Evolutionary conservation across 2,329 filamentous ascomycete genomes (phyloP), one percentile per base, ranked within the genome.

Genomic region (Periglandula ipomoeae): DNA sequence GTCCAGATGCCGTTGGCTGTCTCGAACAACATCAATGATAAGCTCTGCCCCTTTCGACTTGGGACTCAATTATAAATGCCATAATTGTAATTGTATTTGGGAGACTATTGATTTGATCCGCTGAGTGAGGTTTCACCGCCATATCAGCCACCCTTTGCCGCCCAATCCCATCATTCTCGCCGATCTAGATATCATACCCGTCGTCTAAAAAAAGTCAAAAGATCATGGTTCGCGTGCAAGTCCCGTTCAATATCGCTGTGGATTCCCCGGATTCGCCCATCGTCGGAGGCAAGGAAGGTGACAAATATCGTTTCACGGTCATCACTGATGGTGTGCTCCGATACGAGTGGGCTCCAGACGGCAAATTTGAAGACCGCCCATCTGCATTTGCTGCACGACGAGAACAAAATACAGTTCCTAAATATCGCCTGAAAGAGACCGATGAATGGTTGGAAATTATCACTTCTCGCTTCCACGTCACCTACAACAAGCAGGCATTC

Each of bases 341-440:
- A 27, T 82, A 77, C 52, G 80, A 84, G 63, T 84, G 78, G 77
- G 72, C 79, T 1, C 65, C 70, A 10, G 79, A 84, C 52, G 71
- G 74, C 44, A 57, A 65, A 30, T 84, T 84, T 55, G 81, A 84
- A 58, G 79, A 84, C 58, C 72, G 79, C 4, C 75, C 77, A 0
- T 82, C 78, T 0, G 76, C 75, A 9, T 79, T 84, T 57, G 81
- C 79, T n/a, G 67, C 78, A 49, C 74, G 78, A 53, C 70, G 80
- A 23, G 44, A 47, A 27, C 61, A 67, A 10, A 66, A 76, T 23
- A 62, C 70, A 1, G 50, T 52, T 1, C 69, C 74, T 1, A 58
- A 72, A 38, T 79, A 74, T 55, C 68, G 66, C 5, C 64, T 76
- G 43, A 63, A 70, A 47, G 72, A 81, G 19, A 62, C 61, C 11